These are phyloP conservation scores for Saccharomyces kudriavzevii DNA, from an alignment of 805 yeast genomes.

Conservation along the genomic window DNA sequence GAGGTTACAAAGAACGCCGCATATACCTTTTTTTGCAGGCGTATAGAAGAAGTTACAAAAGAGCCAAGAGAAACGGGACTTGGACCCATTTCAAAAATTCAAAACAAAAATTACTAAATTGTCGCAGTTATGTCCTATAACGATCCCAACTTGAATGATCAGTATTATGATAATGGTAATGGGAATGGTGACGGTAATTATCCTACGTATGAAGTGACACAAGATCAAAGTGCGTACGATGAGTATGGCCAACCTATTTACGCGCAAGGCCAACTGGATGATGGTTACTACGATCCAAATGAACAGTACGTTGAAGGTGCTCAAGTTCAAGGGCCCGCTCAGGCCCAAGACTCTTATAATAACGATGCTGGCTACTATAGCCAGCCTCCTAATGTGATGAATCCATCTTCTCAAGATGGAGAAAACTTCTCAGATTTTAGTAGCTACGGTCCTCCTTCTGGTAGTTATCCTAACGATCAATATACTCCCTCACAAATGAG, in stretches of 20 bases:
- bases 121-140: slow-evolving; percentile 11
- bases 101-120: background rate
- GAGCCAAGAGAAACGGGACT: background rate
- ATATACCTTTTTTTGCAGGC: background rate
- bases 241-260: slow-evolving; percentile 35
- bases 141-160: slow-evolving; percentile 14
- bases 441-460: slow-evolving; percentile 16
- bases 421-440: slow-evolving; percentile 57
- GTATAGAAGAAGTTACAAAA: background rate
- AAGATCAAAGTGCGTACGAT: slow-evolving; percentile 14
- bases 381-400: slow-evolving; percentile 35
- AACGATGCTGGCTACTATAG: slow-evolving; percentile 47
- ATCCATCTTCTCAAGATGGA: slow-evolving; percentile 36
- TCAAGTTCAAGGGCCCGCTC: slow-evolving; percentile 34
- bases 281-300: slow-evolving; percentile 24
- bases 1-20: background rate
- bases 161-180: slow-evolving; percentile 15
- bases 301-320: slow-evolving; percentile 6
- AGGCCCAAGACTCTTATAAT: slow-evolving; percentile 28
- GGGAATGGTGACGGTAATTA: slow-evolving; percentile 21
- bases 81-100: background rate
- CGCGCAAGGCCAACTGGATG: slow-evolving; percentile 28
- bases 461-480: slow-evolving; percentile 56
- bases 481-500: slow-evolving; percentile 80
- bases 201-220: slow-evolving; percentile 18